These are phyloP conservation scores for Stemphylium vesicarium DNA, from an alignment of 2,329 filamentous ascomycete species.

Conservation along the genomic window DNA sequence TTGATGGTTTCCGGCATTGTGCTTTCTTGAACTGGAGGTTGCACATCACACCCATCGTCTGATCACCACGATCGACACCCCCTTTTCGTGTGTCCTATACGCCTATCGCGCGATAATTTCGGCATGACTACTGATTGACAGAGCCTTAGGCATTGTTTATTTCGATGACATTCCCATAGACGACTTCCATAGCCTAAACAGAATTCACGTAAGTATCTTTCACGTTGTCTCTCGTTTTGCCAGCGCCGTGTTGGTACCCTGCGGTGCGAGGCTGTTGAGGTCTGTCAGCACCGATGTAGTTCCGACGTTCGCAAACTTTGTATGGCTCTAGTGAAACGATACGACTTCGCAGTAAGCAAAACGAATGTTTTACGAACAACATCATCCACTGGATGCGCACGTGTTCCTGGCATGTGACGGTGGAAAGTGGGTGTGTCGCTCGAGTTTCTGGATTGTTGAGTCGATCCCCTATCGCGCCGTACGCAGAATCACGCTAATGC, in stretches of 20 bases:
- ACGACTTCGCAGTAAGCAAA: too few species aligned
- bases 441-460: slow-evolving; percentile 8
- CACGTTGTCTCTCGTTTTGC: neutral
- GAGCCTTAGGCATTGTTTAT: neutral
- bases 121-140: neutral
- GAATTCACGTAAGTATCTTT: neutral
- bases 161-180: neutral
- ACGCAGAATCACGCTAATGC: slow-evolving; percentile 8
- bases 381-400: neutral
- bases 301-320: too few species aligned
- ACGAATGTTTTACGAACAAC: neutral
- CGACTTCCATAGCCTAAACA: neutral
- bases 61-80: slow-evolving; percentile 21
- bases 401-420: neutral
- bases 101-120: neutral
- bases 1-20: neutral
- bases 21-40: slow-evolving; percentile 26
- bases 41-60: slow-evolving; percentile 21
- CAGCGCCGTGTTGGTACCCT: neutral
- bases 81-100: neutral
- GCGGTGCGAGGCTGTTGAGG: neutral
- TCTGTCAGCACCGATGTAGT: neutral
- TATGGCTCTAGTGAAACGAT: too few species aligned
- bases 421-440: neutral
- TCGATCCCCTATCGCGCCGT: slow-evolving; percentile 25